Conservation (phyloP, 306 rosid genomes). For the Corylus avellana region DNA sequence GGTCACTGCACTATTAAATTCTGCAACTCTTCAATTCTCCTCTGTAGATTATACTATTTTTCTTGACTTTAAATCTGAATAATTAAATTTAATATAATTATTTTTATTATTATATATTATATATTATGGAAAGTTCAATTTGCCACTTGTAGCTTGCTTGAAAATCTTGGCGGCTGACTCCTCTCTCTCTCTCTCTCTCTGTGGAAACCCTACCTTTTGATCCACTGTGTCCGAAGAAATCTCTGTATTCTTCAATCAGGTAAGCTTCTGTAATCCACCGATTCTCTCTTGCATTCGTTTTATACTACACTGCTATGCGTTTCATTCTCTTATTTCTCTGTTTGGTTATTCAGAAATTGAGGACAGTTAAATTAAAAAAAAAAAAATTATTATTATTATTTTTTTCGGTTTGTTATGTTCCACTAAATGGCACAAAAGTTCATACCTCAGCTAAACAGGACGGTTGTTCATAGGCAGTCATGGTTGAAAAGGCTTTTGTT, state of each 20-base stretch:
- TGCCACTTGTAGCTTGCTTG: neutral
- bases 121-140: too few species aligned
- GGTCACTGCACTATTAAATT: too few species aligned
- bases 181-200: neutral
- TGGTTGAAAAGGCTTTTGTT: neutral
- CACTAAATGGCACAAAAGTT: neutral
- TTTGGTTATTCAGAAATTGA: neutral
- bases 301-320: neutral
- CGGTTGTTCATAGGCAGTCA: neutral
- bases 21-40: too few species aligned
- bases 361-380: neutral
- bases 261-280: neutral
- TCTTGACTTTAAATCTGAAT: too few species aligned
- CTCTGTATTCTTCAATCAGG: neutral
- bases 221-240: neutral
- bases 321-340: neutral
- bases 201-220: constrained; percentile 1
- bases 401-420: neutral
- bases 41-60: too few species aligned
- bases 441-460: neutral
- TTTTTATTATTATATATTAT: too few species aligned
- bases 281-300: constrained; percentile 3
- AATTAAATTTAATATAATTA: too few species aligned
- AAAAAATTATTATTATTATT: neutral
- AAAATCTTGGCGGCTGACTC: neutral